A percentile compares a stretch with the other conserved stretches of the same genome.
Evolutionary conservation across 2,329 filamentous ascomycete species (phyloP).

Genomic region (Fusarium pseudonygamai): DNA sequence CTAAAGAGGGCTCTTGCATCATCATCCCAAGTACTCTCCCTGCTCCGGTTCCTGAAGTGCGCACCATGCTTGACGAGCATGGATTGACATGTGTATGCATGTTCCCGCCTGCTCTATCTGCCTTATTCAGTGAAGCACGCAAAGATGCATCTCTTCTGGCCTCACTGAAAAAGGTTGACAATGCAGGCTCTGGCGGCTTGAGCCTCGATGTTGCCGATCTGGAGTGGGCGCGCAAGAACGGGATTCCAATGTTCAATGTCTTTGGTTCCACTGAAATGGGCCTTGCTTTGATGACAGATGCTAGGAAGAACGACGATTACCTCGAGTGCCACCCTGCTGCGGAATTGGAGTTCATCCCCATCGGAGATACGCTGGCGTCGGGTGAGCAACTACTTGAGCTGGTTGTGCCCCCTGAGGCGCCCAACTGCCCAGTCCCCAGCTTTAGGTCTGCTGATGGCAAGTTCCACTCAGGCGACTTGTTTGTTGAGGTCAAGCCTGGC

Average conservation of each 20-base stretch:
- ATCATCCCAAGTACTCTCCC: conserved; percentile 25
- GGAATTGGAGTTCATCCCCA: conserved; percentile 14
- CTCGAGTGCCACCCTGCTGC: not conserved
- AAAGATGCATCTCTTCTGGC: conserved; percentile 9
- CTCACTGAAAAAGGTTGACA: conserved; percentile 7
- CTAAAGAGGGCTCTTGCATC: conserved; percentile 14
- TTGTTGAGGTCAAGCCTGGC: conserved; percentile 33
- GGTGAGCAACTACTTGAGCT: conserved; percentile 23
- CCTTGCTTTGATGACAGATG: not conserved
- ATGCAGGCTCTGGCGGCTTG: conserved; percentile 2
- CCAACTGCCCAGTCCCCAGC: conserved; percentile 21
- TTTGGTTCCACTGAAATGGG: conserved; percentile 30
- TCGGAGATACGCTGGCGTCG: not conserved
- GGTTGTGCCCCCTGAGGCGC: conserved; percentile 8
- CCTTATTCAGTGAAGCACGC: conserved; percentile 17
- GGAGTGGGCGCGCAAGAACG: conserved; percentile 18
- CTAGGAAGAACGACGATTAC: not conserved
- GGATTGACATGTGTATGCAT: conserved; percentile 4
- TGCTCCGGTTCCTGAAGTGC: conserved; percentile 3
- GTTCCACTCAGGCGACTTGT: conserved; percentile 40
- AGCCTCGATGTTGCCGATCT: conserved; percentile 4
- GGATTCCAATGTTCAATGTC: conserved; percentile 5
- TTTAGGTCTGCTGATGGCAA: conserved; percentile 27
- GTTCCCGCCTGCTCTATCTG: conserved; percentile 14
- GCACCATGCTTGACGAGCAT: conserved; percentile 7